These are phyloP conservation scores for Bocquillonia castaneifolia DNA, from an alignment of 441 rosid species.

Conservation along the genomic window DNA sequence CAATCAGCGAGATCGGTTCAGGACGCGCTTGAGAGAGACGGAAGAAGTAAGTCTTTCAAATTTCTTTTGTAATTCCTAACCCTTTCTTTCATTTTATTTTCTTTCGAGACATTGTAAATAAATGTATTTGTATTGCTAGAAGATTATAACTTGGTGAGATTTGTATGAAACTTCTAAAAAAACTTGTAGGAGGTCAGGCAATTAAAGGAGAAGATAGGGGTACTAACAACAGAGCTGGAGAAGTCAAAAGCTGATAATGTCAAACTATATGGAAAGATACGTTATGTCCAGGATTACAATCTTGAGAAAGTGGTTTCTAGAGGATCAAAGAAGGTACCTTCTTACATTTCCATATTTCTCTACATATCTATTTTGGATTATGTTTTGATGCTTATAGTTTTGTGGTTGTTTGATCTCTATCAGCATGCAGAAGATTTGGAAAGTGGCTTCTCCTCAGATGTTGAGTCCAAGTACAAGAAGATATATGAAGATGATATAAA, in stretches of 20 bases:
- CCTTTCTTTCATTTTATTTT: slow-evolving; percentile 12
- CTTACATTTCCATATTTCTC: slow-evolving; percentile 14
- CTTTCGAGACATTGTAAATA: neutral
- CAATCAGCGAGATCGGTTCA: slow-evolving; percentile 92
- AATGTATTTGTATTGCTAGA: slow-evolving; percentile 5
- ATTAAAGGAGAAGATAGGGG: slow-evolving; percentile 82
- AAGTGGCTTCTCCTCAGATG: slow-evolving; percentile 90
- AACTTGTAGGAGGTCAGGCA: slow-evolving; percentile 71
- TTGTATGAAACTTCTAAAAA: slow-evolving; percentile 9
- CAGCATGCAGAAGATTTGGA: slow-evolving; percentile 88
- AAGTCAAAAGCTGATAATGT: slow-evolving; percentile 94
- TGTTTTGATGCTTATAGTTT: slow-evolving; percentile 19
- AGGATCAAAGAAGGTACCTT: slow-evolving; percentile 78
- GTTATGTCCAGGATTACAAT: slow-evolving; percentile 95
- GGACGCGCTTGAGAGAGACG: slow-evolving; percentile 76
- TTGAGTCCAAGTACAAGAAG: slow-evolving; percentile 97
- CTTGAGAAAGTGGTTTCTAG: slow-evolving; percentile 86
- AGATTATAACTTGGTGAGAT: slow-evolving; percentile 5
- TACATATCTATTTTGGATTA: slow-evolving; percentile 8
- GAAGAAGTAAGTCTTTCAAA: slow-evolving; percentile 63
- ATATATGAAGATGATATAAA: slow-evolving; percentile 96
- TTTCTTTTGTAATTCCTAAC: neutral
- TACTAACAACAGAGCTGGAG: slow-evolving; percentile 68
- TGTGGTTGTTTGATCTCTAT: slow-evolving; percentile 11
- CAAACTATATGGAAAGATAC: slow-evolving; percentile 90